Base-by-base conservation (phyloP, 139 green algal species). In the Zygnema cylindricum region DNA sequence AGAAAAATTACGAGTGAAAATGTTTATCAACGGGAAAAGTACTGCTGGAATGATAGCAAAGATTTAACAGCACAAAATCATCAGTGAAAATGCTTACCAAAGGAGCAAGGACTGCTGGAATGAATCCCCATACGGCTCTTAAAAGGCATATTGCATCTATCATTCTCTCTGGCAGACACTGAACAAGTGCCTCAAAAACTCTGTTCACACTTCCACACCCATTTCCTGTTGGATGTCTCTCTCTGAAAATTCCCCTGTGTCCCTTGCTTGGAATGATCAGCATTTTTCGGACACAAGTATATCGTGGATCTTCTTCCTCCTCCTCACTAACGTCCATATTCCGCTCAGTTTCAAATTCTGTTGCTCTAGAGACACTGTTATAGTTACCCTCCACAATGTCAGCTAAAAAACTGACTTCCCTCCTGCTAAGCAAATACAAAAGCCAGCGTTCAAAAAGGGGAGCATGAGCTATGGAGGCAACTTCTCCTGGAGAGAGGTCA, bases 381-480 rank as follows among this genome's bases (percentile, higher is more conserved):
- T n/a, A n/a, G n/a, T n/a, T n/a, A n/a, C n/a, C n/a, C n/a, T n/a
- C n/a, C n/a, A n/a, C n/a, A n/a, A n/a, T n/a, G n/a, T n/a, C n/a
- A n/a, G n/a, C n/a, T n/a, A n/a, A n/a, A n/a, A n/a, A n/a, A n/a
- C n/a, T n/a, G n/a, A n/a, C n/a, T n/a, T n/a, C n/a, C 82, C 16
- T 16, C 78, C 40, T 16, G 78, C 82, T 16, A 16, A 86, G 42
- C 21, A 86, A 55, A 21, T 16, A 88, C 36, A 92, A 91, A 25
- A 89, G 35, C 84, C 84, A 89, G 7, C 86, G 36, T 35, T 91
- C 63, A 69, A 91, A 32, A 3, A 36, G 39, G n/a, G 81, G 41
- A 22, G 87, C 87, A 54, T 81, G n/a, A 16, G 87, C 87, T 43
- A 93, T 69, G 22, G 85, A 88, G 36, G 86, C 38, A 2, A 91